Percentiles rank a stretch among this genome's conserved stretches.
Evolutionary conservation across 1,284 basidiomycete genomes (phyloP).

Genomic region (Puccinia coronata): DNA sequence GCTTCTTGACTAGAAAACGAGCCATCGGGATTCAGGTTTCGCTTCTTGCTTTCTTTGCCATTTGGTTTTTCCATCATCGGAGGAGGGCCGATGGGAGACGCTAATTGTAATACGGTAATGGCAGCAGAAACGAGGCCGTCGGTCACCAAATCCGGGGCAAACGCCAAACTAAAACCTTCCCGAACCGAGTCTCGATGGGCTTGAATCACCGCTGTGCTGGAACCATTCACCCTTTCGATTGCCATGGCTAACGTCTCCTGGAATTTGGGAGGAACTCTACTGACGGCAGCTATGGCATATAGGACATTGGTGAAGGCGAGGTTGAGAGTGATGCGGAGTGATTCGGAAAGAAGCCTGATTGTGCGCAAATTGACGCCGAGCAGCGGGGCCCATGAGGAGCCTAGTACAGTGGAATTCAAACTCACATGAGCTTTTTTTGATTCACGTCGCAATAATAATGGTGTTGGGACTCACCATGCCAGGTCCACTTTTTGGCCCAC

Average conservation of each 20-base stretch:
- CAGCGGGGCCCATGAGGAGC: slow-evolving; percentile 43
- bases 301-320: slow-evolving; percentile 44
- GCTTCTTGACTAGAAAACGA: slow-evolving; percentile 2
- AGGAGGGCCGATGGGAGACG: slow-evolving; percentile 22
- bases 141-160: slow-evolving; percentile 43
- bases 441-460: background rate
- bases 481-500: slow-evolving; percentile 49
- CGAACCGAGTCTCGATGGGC: slow-evolving; percentile 48
- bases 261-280: slow-evolving; percentile 15
- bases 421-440: background rate
- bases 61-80: background rate
- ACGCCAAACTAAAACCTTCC: slow-evolving; percentile 47
- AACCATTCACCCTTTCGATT: slow-evolving; percentile 44
- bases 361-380: slow-evolving; percentile 39
- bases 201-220: slow-evolving; percentile 47
- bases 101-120: slow-evolving; percentile 44
- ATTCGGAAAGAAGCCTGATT: slow-evolving; percentile 39
- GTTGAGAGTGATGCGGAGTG: slow-evolving; percentile 41
- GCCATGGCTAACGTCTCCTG: slow-evolving; percentile 40
- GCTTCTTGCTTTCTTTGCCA: background rate
- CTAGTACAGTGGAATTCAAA: background rate
- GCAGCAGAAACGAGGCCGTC: slow-evolving; percentile 47
- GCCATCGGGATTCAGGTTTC: background rate
- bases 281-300: slow-evolving; percentile 18
- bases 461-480: slow-evolving; percentile 37